Base-by-base conservation (phyloP, 2,329 filamentous ascomycete species). In the Gaeumannomyces sp. region DNA sequence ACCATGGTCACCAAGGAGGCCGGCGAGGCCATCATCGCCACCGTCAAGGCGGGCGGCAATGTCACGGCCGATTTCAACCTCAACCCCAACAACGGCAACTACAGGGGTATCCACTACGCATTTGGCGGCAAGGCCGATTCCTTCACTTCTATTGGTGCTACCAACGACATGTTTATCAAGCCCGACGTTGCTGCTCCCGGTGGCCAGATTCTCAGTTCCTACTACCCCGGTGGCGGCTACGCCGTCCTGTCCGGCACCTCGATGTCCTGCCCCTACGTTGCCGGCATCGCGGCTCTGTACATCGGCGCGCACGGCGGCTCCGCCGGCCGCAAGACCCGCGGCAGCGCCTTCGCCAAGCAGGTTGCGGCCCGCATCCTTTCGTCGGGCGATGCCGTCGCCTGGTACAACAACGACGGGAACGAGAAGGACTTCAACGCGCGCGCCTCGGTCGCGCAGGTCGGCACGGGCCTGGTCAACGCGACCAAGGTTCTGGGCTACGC, bases 211-310 rank as follows among this genome's bases (percentile, higher is more conserved):
- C 74, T 80, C 63, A 79, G 78, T 25, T 81, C 80, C 2, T 83
- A 76, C 2, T 83, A 76, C 65, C 77, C 77, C n/a, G 60, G 65
- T 14, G 70, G 76, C 45, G 70, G 69, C 4, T 74, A 72, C 50
- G 75, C 75, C 14, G 74, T 82, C 1, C 73, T 80, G 31, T 78
- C 75, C 25, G 83, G 83, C 19, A 86, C 83, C 0, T 84, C 81
- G 1, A 85, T 85, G 82, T 78, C 81, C 11, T 77, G 78, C 66
- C 80, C 82, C n/a, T 72, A 81, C 31, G 60, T 64, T 0, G 67
- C 68, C 7, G 86, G 79, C 50, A 79, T 85, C 62, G 76, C 76
- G 4, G 76, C 76, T n/a, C 73, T 78, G 8, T 78, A 76, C 61
- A 71, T 77, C 38, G 69, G 74, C 13, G 70, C 71, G 28, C 67